Evolutionary conservation across 177 flowering plant genomes (phyloP).

Genomic region (Tripterygium wilfordii): DNA sequence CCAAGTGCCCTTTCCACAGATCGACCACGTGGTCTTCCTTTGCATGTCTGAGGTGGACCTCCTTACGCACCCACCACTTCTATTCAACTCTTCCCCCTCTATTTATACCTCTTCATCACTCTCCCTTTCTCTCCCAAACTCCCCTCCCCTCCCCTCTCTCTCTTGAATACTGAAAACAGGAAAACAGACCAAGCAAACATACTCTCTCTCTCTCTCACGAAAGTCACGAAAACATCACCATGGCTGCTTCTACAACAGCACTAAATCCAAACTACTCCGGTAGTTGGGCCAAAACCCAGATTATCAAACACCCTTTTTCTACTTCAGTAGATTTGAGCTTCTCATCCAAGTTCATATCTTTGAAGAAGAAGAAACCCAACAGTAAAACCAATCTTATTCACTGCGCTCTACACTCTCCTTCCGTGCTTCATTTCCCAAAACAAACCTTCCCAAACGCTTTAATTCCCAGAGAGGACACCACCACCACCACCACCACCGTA

Average conservation of each 20-base stretch:
- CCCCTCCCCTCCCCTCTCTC: neutral
- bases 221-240: neutral
- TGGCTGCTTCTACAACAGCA: conserved; percentile 14
- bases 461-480: conserved; percentile 5
- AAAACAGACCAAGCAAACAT: neutral
- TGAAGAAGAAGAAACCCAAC: conserved; percentile 10
- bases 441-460: conserved; percentile 8
- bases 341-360: conserved; percentile 11
- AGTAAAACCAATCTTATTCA: conserved; percentile 5
- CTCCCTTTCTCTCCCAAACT: conserved; percentile 9
- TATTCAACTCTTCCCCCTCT: conserved; percentile 28
- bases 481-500: neutral
- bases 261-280: conserved; percentile 12
- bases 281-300: conserved; percentile 19
- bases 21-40: conserved; percentile 61
- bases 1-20: conserved; percentile 43
- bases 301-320: conserved; percentile 5
- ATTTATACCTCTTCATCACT: conserved; percentile 7
- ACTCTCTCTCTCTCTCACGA: no score
- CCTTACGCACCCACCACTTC: conserved; percentile 10
- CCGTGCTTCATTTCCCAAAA: conserved; percentile 43
- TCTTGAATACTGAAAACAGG: neutral
- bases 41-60: conserved; percentile 48
- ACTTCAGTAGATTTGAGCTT: conserved; percentile 17
- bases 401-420: conserved; percentile 41